These are phyloP conservation scores for Fusarium concolor DNA, from an alignment of 2,329 filamentous ascomycete species.

Conservation along the genomic window DNA sequence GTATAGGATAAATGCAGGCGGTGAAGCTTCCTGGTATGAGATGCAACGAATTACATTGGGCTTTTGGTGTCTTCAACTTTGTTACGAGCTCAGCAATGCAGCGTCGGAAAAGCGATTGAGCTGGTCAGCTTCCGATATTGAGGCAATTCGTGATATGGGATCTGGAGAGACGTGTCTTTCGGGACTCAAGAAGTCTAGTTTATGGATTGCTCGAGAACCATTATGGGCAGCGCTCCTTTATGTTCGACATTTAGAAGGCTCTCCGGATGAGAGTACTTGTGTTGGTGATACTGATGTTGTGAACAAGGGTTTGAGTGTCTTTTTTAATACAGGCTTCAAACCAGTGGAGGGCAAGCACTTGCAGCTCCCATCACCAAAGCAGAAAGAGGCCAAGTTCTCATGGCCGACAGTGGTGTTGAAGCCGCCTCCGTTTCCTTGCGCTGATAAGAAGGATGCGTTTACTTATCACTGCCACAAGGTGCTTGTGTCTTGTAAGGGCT, in stretches of 20 bases:
- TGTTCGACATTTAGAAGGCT: conserved; percentile 5
- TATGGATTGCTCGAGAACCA: conserved; percentile 12
- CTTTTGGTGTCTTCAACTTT: conserved; percentile 25
- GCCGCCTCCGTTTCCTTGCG: conserved; percentile 2
- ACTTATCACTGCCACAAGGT: conserved; percentile 13
- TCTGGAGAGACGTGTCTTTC: neutral
- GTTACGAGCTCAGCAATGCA: conserved; percentile 33
- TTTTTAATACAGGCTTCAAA: conserved; percentile 20
- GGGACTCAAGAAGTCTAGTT: neutral
- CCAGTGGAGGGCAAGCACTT: neutral
- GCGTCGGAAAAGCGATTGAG: conserved; percentile 9
- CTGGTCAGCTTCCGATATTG: conserved; percentile 13
- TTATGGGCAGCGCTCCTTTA: conserved; percentile 21
- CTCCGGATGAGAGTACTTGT: neutral
- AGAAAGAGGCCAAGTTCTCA: rapidly evolving
- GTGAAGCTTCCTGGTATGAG: conserved; percentile 29
- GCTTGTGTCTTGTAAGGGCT: conserved; percentile 5
- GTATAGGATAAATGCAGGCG: conserved; percentile 15
- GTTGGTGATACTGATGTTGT: conserved; percentile 14
- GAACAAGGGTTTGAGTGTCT: neutral
- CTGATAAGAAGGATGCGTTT: neutral
- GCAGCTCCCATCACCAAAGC: neutral
- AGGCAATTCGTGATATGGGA: conserved; percentile 19
- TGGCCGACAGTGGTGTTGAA: conserved; percentile 2
- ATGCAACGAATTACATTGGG: conserved; percentile 18